phyloP scores from a whole-genome alignment of 2,329 filamentous ascomycete species.

The Microsporum ferrugineum region DNA sequence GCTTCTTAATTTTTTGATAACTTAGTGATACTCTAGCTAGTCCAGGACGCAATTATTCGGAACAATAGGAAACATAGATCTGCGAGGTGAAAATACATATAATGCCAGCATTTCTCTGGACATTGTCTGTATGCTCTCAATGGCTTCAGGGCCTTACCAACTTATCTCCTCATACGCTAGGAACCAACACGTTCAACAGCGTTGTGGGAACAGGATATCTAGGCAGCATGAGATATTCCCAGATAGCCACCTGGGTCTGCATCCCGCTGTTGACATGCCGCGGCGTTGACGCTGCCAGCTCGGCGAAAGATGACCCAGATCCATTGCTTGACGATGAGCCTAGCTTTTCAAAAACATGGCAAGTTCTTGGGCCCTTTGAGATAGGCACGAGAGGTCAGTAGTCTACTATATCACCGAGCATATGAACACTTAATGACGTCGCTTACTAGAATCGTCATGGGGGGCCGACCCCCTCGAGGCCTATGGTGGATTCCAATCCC shows the following conservation, averaged over 20 bases:
- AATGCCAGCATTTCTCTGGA: background rate
- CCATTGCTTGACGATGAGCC: background rate
- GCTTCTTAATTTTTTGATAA: background rate
- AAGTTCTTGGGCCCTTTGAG: slow-evolving; percentile 47
- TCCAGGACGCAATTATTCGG: background rate
- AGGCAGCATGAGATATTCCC: background rate
- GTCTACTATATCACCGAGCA: background rate
- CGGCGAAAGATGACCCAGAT: background rate
- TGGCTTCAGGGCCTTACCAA: background rate
- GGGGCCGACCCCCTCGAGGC: slow-evolving; percentile 47
- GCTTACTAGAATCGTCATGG: slow-evolving; percentile 43
- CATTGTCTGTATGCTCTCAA: background rate
- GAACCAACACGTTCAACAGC: background rate
- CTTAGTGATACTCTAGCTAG: background rate
- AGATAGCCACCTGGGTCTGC: background rate
- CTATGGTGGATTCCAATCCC: slow-evolving; percentile 41
- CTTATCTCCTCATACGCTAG: background rate
- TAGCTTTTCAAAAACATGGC: slow-evolving; percentile 32
- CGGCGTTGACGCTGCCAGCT: background rate
- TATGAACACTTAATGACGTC: background rate
- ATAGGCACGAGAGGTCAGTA: slow-evolving; percentile 47
- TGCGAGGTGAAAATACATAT: background rate
- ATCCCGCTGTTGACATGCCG: slow-evolving; percentile 1
- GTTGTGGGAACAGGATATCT: background rate
- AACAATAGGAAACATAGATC: too few relatives aligned